Base-by-base conservation (phyloP, 257 asterid species). In the Nicotiana otophora region DNA sequence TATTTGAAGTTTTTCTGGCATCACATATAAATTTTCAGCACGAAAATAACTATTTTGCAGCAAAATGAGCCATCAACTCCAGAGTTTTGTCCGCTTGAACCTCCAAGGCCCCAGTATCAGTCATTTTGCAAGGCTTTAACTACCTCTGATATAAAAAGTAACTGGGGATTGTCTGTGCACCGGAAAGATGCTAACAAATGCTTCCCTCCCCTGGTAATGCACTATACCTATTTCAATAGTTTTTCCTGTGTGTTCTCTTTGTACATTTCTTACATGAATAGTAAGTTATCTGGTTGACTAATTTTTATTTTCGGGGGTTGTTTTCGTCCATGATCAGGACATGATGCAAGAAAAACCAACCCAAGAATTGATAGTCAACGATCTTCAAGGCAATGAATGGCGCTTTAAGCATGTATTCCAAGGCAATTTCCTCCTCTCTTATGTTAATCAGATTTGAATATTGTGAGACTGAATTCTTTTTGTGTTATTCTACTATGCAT, bases 111-210 rank as follows among this genome's bases (percentile, higher is more conserved):
- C 36, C 81, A 76, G 66, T 90, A 88, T 64, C 91, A 88, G 64
- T 93, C 95, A 2, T 92, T 93, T 88, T 89, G 92, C 90, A 93
- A 92, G 87, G 93, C 89, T 31, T 87, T 93, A 87, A 90, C 96
- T 15, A 92, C 95, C 46, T 93, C 96, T 31, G 96, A 93, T 84
- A 89, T 92, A 36, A 90, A 92, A 79, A 92, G 91, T 1, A 96
- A 92, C 53, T 92, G 96, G 81, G 96, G 95, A 77, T 91, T 93
- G 66, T 91, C 94, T 3, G 92, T 93, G 33, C 93, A 84, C 69
- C 91, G 91, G 7, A 91, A 89, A 66, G 93, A 93, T 39, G 97
- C 97, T 11, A 89, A 84, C 8, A 94, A 90, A 62, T 93, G 97
- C 87, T 92, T 93, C 57, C 96, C 95, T 26, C 90, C 93, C 16